Percentiles rank a stretch among this genome's conserved stretches.
Evolutionary conservation across 1,284 basidiomycete genomes (phyloP).

Genomic region (Phellopilus nigrolimitatus): DNA sequence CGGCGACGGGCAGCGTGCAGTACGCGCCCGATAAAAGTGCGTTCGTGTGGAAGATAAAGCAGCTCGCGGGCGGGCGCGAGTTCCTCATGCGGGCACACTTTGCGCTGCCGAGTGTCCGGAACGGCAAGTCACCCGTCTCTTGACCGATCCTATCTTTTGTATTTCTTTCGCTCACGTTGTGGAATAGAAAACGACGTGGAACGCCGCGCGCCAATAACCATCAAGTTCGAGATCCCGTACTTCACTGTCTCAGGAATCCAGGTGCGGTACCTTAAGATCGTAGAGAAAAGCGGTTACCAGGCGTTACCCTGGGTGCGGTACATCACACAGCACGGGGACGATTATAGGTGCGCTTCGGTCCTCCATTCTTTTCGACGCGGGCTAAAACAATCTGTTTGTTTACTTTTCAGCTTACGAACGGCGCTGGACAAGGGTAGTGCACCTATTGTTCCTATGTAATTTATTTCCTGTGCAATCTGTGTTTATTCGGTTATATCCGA

Average conservation of each 20-base stretch:
- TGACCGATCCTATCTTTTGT: background rate
- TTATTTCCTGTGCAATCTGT: background rate
- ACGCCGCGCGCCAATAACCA: constrained; percentile 90
- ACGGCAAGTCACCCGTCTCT: constrained; percentile 57
- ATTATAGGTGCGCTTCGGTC: constrained; percentile 66
- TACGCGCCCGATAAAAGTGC: constrained; percentile 95
- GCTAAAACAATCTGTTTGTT: background rate
- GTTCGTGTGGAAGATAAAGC: constrained; percentile 98
- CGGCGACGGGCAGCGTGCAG: constrained; percentile 87
- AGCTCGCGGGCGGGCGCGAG: constrained; percentile 87
- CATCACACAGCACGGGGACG: constrained; percentile 95
- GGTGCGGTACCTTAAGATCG: constrained; percentile 95
- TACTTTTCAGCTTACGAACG: constrained; percentile 55
- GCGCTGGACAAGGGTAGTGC: constrained; percentile 73
- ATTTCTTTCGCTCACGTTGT: background rate
- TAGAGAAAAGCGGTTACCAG: constrained; percentile 97
- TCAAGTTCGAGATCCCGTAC: constrained; percentile 98
- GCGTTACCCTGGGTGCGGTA: constrained; percentile 90
- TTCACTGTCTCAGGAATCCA: constrained; percentile 97
- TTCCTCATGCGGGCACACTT: constrained; percentile 97
- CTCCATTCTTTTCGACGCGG: background rate
- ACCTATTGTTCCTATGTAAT: constrained; percentile 52
- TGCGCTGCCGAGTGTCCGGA: constrained; percentile 85
- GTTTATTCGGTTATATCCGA: background rate
- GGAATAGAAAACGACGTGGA: constrained; percentile 73